Conservation (phyloP, 2,329 filamentous ascomycete species). For the Cadophora sp. region DNA sequence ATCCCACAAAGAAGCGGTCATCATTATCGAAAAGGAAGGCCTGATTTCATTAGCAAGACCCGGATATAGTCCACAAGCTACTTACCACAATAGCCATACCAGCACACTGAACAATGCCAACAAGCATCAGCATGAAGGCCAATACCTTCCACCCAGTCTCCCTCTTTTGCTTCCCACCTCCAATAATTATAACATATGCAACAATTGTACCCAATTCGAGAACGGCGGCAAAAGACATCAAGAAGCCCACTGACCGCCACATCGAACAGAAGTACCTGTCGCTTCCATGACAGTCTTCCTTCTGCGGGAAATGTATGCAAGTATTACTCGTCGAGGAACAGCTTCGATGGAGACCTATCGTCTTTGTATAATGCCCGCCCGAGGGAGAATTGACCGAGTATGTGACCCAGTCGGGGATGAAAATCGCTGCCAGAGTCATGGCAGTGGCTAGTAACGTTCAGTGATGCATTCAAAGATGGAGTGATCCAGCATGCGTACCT, state of each 20-base stretch:
- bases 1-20: constrained; percentile 82
- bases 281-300: constrained; percentile 62
- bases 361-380: constrained; percentile 64
- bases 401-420: constrained; percentile 74
- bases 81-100: constrained; percentile 84
- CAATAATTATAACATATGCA: constrained; percentile 77
- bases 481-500: constrained; percentile 46
- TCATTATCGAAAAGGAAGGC: constrained; percentile 85
- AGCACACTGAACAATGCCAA: constrained; percentile 74
- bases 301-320: constrained; percentile 72
- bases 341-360: constrained; percentile 79
- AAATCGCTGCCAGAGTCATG: constrained; percentile 73
- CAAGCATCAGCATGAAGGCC: constrained; percentile 66
- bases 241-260: constrained; percentile 88
- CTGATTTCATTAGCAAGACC: constrained; percentile 51
- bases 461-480: constrained; percentile 17
- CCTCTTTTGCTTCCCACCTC: constrained; percentile 79
- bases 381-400: constrained; percentile 60
- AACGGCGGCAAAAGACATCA: constrained; percentile 86
- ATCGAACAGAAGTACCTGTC: constrained; percentile 84
- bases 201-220: constrained; percentile 82
- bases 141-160: constrained; percentile 85
- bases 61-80: constrained; percentile 33
- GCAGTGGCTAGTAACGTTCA: constrained; percentile 67
- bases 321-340: constrained; percentile 69